Evolutionary conservation across 83 land plant species (phyloP), one percentile per base, ranked within the genome.

Genomic region (Picea engelmannii): DNA sequence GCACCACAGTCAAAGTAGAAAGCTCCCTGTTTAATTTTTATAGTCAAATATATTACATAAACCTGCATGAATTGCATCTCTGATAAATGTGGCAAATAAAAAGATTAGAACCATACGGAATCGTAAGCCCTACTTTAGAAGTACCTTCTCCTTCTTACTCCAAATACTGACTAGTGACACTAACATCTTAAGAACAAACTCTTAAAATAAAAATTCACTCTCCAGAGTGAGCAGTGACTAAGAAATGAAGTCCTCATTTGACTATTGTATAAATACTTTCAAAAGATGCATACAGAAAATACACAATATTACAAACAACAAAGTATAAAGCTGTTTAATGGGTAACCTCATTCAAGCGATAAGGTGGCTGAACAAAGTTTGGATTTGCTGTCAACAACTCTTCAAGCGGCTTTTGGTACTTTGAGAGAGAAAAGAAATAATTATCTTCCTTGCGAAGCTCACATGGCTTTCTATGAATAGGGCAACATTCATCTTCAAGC

Each of bases 401-500:
- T 81, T 98, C 99, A 47, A 98, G 78, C 3, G 66, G 66, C 66
- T 86, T 88, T 76, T 98, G 99, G 80, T 98, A 96, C 88, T 96
- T 96, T 71, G 99, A 93, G 75, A 98, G 84, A 42, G 99, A 93
- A 89, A 98, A 98, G 78, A 98, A 98, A 84, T 94, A 98, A 68
- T 98, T 98, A 59, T 96, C 92, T 83, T 98, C 99, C 82, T 92
- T 96, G 66, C 99, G 84, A 27, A 60, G 55, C 63, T 88, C 90
- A 91, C 99, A 98, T 55, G 98, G 96, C 86, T 94, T 96, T 38
- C 93, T 86, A 83, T 98, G 99, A 69, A 92, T 82, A 52, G 99
- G 97, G 75, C 99, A 98, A 73, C 93, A 93, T 10, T 91, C 83
- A 66, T 90, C 87, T 64, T 93, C 93, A 62, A 96, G 86, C 86